Evolutionary conservation across 345 rosid species (phyloP).

Genomic region (Cardamine occulta): DNA sequence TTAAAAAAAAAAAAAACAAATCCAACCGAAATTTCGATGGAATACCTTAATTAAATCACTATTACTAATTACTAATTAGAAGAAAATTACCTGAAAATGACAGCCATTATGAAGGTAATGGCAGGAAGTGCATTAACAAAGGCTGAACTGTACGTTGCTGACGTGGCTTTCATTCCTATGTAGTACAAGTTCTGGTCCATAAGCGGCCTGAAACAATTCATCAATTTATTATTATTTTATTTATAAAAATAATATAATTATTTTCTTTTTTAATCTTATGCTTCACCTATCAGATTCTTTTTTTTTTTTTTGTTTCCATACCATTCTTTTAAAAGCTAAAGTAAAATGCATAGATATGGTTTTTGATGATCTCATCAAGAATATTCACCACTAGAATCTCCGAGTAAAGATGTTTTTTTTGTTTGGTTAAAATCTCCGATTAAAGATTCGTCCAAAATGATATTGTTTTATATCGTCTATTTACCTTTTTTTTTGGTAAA

Average conservation of each 20-base stretch:
- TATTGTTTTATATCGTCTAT: neutral
- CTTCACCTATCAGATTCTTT: neutral
- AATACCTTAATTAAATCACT: neutral
- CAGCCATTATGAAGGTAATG: slow-evolving; percentile 78
- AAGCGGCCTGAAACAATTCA: slow-evolving; percentile 64
- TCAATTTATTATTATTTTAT: neutral
- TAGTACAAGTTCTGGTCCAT: slow-evolving; percentile 85
- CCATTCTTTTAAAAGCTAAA: slow-evolving; percentile 4
- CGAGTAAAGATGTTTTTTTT: neutral
- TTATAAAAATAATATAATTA: too few species aligned
- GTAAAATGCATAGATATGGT: neutral
- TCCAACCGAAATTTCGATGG: too few species aligned
- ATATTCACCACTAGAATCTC: slow-evolving; percentile 22
- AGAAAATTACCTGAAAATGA: slow-evolving; percentile 70
- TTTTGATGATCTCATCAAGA: slow-evolving; percentile 38
- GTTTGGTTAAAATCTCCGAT: neutral
- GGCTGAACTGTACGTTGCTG: slow-evolving; percentile 84
- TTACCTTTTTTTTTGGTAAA: neutral
- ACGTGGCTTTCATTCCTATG: slow-evolving; percentile 82
- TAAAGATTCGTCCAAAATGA: slow-evolving; percentile 4
- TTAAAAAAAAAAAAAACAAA: too few species aligned
- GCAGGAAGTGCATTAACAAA: slow-evolving; percentile 81
- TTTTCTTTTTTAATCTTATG: neutral
- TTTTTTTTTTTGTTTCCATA: neutral
- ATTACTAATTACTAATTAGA: slow-evolving; percentile 16